Evolutionary conservation across 768 basidiomycete genomes (phyloP).

Genomic region (Cytidiella melzeri): DNA sequence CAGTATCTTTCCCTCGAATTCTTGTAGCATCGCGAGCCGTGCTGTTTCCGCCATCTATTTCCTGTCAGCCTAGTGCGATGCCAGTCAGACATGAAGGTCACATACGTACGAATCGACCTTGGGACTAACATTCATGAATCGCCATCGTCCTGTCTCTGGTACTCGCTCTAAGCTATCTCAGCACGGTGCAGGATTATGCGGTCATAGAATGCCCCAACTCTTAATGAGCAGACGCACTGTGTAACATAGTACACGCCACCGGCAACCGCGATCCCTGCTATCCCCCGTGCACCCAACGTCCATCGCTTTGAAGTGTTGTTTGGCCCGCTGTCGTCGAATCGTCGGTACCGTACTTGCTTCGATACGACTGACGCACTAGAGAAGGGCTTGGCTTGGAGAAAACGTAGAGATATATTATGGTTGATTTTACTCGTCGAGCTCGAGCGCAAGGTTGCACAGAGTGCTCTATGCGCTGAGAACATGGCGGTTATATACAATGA

Average conservation of each 20-base stretch:
- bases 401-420: too few relatives aligned
- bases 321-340: not conserved
- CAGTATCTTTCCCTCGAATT: constrained; percentile 52
- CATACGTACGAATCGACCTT: constrained; percentile 50
- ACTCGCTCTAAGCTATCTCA: constrained; percentile 68
- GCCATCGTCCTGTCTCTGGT: constrained; percentile 79
- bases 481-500: too few relatives aligned
- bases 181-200: not conserved
- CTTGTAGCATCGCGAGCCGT: constrained; percentile 38
- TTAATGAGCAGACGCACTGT: constrained; percentile 24
- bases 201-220: not conserved
- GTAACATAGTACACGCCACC: constrained; percentile 23
- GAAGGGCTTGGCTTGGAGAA: not conserved
- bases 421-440: too few relatives aligned
- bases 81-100: too few relatives aligned
- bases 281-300: constrained; percentile 3
- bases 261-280: constrained; percentile 13
- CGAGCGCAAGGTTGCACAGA: too few relatives aligned
- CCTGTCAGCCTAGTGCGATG: too few relatives aligned
- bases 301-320: not conserved
- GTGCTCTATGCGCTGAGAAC: too few relatives aligned
- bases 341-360: not conserved
- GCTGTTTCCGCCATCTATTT: constrained; percentile 40
- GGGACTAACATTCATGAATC: constrained; percentile 78
- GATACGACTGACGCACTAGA: too few relatives aligned